phyloP scores from a whole-genome alignment of 768 basidiomycete species.

The Kwoniella dejecticola region DNA sequence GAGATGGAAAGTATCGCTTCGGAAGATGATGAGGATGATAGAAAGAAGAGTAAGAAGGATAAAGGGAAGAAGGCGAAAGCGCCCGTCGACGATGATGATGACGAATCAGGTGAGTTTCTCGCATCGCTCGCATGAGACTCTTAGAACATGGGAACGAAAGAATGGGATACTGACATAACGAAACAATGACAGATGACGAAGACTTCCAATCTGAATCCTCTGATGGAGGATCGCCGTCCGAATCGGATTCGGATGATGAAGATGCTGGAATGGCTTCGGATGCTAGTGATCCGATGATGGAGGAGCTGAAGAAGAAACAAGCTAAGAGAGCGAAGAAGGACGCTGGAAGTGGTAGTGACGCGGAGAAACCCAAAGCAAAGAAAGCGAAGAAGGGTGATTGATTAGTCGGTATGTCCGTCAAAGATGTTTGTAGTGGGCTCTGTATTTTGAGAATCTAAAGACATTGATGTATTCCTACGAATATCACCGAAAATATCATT shows the following conservation, averaged over 20 bases:
- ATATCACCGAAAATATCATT: no score
- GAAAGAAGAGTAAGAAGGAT: conserved; percentile 60
- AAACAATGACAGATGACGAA: conserved; percentile 64
- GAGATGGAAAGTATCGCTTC: conserved; percentile 55
- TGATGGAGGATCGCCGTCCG: conserved; percentile 83
- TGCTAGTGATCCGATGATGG: conserved; percentile 47
- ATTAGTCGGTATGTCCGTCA: no score
- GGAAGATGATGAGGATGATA: conserved; percentile 73
- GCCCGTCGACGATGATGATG: conserved; percentile 59
- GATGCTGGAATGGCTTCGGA: conserved; percentile 51
- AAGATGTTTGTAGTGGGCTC: background rate
- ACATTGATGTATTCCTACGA: no score
- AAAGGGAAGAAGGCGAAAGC: conserved; percentile 50
- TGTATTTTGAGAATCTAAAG: no score
- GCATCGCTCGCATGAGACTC: no score
- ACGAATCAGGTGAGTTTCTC: conserved; percentile 44
- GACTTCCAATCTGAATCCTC: conserved; percentile 86
- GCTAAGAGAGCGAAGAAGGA: conserved; percentile 27
- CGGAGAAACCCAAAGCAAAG: conserved; percentile 48
- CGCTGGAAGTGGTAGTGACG: conserved; percentile 32
- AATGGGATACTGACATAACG: background rate
- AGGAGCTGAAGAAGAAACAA: conserved; percentile 55
- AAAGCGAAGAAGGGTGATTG: conserved; percentile 43
- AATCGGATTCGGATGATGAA: conserved; percentile 63
- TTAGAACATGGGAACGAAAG: no score